Conservation (phyloP, 2,329 filamentous ascomycete species). For the Penicillium sp. region DNA sequence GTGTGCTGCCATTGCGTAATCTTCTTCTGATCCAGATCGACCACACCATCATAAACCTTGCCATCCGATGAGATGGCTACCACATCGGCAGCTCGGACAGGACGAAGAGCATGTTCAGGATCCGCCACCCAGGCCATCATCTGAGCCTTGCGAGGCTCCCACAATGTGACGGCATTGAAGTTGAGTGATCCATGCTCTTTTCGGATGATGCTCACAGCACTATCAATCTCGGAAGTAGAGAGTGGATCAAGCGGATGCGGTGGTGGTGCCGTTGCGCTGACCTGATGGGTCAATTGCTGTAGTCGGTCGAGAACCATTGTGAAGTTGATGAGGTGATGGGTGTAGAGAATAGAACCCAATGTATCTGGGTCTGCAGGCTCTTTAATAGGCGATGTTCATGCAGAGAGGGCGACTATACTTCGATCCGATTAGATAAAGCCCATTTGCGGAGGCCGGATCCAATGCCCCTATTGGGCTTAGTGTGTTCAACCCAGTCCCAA, state of each 20-base stretch:
- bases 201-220: conserved; percentile 68
- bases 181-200: conserved; percentile 70
- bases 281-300: conserved; percentile 64
- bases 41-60: conserved; percentile 79
- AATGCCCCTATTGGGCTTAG: conserved; percentile 56
- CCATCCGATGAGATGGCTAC: conserved; percentile 79
- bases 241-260: conserved; percentile 81
- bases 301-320: conserved; percentile 64
- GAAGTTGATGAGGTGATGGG: neutral
- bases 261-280: conserved; percentile 56
- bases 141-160: conserved; percentile 81
- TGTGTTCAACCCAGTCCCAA: conserved; percentile 7
- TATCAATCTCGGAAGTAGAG: conserved; percentile 69
- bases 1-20: conserved; percentile 75
- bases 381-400: conserved; percentile 11
- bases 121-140: conserved; percentile 78
- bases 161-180: conserved; percentile 84
- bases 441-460: conserved; percentile 58
- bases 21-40: conserved; percentile 68
- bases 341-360: neutral
- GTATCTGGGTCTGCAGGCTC: neutral
- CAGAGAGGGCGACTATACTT: neutral
- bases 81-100: conserved; percentile 74
- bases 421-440: conserved; percentile 14
- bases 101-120: conserved; percentile 62